A percentile compares a stretch with the other conserved stretches of the same genome.
phyloP scores from a whole-genome alignment of 192 early-diverging fungal genomes.

The Podila minutissima region DNA sequence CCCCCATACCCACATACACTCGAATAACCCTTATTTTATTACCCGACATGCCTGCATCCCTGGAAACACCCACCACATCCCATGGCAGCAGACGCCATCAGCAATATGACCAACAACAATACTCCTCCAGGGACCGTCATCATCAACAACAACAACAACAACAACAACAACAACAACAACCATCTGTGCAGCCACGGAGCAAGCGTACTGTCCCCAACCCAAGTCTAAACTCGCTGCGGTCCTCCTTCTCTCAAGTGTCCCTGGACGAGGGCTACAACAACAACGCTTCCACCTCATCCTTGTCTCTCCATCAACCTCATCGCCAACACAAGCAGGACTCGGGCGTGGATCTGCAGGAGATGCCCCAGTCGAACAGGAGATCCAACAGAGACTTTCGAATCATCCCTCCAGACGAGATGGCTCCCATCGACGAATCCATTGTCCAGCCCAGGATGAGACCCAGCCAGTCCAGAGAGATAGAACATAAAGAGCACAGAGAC shows the following conservation, averaged over 20 bases:
- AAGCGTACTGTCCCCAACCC: constrained; percentile 10
- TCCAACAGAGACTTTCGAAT: constrained; percentile 5
- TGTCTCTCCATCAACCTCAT: constrained; percentile 12
- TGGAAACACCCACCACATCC: not conserved
- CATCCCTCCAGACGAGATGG: constrained; percentile 4
- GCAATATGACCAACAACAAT: not conserved
- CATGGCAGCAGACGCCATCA: not conserved
- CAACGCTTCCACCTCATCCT: constrained; percentile 15
- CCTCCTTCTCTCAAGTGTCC: constrained; percentile 17
- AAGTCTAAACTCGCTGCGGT: constrained; percentile 17
- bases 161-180: not conserved
- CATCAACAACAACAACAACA: not conserved
- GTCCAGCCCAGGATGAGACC: constrained; percentile 10
- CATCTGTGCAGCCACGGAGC: not conserved
- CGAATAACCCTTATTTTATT: not conserved
- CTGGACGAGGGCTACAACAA: constrained; percentile 15
- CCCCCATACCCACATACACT: constrained; percentile 6
- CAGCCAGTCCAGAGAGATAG: not conserved
- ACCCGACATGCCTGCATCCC: not conserved
- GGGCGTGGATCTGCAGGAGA: not conserved
- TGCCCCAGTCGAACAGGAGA: not conserved
- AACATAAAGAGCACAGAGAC: no score
- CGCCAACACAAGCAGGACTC: constrained; percentile 8
- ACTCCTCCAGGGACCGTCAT: constrained; percentile 2
- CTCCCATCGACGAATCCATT: not conserved